Conservation (phyloP, 2,329 filamentous ascomycete genomes). For the Calonectria leucothoes region DNA sequence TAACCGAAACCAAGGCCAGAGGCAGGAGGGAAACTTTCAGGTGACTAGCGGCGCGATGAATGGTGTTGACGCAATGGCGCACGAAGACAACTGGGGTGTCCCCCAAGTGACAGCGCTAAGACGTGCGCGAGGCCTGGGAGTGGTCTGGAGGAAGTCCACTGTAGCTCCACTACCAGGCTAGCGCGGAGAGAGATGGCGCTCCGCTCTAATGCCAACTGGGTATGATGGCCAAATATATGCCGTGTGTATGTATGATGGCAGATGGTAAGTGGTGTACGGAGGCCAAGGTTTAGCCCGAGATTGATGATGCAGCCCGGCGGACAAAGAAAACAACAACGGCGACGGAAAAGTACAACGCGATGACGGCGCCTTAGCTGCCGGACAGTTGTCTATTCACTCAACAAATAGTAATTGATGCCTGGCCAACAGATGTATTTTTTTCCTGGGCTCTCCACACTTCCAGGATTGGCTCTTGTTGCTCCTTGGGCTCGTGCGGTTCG, state of each 20-base stretch:
- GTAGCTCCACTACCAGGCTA: slow-evolving; percentile 11
- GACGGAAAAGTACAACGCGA: background rate
- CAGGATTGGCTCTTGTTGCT: background rate
- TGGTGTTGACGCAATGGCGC: slow-evolving; percentile 45
- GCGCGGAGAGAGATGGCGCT: background rate
- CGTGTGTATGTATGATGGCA: background rate
- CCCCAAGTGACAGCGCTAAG: slow-evolving; percentile 14
- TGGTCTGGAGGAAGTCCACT: slow-evolving; percentile 6
- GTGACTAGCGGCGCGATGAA: slow-evolving; percentile 31
- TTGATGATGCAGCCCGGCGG: background rate
- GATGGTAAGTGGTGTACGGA: background rate
- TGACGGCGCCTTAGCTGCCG: background rate
- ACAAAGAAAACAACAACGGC: background rate
- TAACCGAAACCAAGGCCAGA: slow-evolving; percentile 5
- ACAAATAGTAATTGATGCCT: background rate
- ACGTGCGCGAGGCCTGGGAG: background rate
- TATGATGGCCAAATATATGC: background rate
- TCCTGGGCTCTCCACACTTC: background rate
- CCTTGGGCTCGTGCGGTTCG: slow-evolving; percentile 5
- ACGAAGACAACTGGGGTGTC: background rate
- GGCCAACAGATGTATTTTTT: background rate
- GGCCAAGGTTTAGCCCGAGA: background rate
- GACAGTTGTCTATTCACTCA: background rate
- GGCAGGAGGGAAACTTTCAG: slow-evolving; percentile 31
- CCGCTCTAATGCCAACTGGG: background rate